These are phyloP conservation scores for Aspergillus sp. DNA, from an alignment of 2,329 filamentous ascomycete species.

Conservation along the genomic window DNA sequence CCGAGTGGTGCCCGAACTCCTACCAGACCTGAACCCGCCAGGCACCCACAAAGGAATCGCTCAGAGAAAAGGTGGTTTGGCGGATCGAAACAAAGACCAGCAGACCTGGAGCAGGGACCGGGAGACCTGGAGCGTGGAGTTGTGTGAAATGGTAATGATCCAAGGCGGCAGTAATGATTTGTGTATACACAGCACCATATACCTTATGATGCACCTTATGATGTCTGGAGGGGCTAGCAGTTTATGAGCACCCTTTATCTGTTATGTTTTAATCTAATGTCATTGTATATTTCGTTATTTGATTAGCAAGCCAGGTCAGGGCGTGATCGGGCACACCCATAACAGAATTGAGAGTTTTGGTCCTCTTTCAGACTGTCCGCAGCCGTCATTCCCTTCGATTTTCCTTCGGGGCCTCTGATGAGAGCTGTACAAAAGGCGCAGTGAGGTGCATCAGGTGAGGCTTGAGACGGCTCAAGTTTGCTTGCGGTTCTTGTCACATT, in stretches of 20 bases:
- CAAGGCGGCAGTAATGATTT: too few relatives aligned
- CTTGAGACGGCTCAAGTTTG: constrained; percentile 57
- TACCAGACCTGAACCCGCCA: constrained; percentile 18
- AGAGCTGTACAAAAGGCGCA: constrained; percentile 69
- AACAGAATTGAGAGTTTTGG: constrained; percentile 41
- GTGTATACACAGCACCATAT: too few relatives aligned
- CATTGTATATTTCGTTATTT: constrained; percentile 2
- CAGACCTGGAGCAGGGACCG: constrained; percentile 24
- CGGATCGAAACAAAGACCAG: constrained; percentile 18
- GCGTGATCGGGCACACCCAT: constrained; percentile 40
- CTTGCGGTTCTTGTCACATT: constrained; percentile 92
- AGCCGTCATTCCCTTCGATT: constrained; percentile 48
- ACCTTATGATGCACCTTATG: too few relatives aligned
- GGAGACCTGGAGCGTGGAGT: constrained; percentile 19
- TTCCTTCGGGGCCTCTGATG: constrained; percentile 59
- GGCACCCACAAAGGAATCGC: constrained; percentile 16
- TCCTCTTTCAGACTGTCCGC: constrained; percentile 47
- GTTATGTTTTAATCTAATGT: background rate
- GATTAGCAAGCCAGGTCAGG: constrained; percentile 20
- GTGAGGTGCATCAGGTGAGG: constrained; percentile 23
- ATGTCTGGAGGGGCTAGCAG: too few relatives aligned
- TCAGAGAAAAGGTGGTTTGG: constrained; percentile 25
- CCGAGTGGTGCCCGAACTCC: constrained; percentile 7
- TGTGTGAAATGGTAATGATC: constrained; percentile 3
- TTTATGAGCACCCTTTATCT: background rate